Evolutionary conservation across 495 filamentous ascomycete genomes (phyloP).

Genomic region (Penicillium coffeae): DNA sequence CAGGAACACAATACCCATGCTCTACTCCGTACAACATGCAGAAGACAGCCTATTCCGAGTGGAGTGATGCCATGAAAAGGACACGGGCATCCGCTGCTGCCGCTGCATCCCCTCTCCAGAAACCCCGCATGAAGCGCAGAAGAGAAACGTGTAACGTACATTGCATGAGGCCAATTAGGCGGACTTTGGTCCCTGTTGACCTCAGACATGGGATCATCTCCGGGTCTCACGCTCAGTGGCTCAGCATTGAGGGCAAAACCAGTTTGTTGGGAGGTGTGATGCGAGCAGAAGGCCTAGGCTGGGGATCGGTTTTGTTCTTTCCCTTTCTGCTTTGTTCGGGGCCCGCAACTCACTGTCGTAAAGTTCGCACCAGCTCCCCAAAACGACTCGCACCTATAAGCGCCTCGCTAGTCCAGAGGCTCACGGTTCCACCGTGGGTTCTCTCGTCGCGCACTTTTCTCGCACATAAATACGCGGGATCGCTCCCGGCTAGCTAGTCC

Average conservation of each 20-base stretch:
- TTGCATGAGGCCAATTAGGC: background rate
- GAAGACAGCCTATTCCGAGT: background rate
- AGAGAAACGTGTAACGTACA: background rate
- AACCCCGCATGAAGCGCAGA: background rate
- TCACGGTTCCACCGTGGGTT: conserved; percentile 16
- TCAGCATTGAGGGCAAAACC: background rate
- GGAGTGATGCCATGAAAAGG: conserved; percentile 1
- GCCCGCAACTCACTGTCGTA: conserved; percentile 9
- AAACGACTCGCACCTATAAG: conserved; percentile 4
- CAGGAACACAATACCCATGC: too few species aligned
- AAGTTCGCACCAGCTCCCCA: conserved; percentile 4
- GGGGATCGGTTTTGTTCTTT: conserved; percentile 12
- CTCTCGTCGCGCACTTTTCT: background rate
- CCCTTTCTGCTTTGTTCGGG: conserved; percentile 27
- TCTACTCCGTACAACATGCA: too few species aligned
- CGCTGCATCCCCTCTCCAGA: background rate
- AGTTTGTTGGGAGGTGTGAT: background rate
- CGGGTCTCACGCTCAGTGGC: too few species aligned
- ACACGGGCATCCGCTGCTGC: background rate
- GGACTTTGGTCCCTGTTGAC: too few species aligned
- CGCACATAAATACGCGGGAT: conserved; percentile 5
- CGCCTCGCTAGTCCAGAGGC: background rate
- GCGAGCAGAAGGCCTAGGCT: background rate
- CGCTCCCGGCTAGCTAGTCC: background rate
- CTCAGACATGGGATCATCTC: too few species aligned